Base-by-base conservation (phyloP, 2,329 filamentous ascomycete species). In the Fusarium foetens region DNA sequence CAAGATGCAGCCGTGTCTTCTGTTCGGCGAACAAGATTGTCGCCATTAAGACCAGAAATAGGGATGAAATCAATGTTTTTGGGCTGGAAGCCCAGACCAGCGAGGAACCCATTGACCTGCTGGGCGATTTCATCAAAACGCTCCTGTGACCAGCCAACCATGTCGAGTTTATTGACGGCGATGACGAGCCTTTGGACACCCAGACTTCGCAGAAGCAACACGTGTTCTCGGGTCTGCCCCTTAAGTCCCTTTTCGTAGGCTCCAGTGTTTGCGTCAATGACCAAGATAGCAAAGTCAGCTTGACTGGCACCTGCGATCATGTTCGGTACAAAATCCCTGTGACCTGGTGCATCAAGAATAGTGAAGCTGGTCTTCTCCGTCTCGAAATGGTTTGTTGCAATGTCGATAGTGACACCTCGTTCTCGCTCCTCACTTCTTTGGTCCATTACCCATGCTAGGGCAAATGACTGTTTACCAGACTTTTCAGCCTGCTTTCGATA, bases 281-380 rank as follows among this genome's bases (percentile, higher is more conserved):
- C 96, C 6, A 99, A 85, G 1, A 99, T 92, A 0, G 95, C 96
- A 81, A 98, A 96, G 80, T 99, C 96, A 14, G 96, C 97, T 82
- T 98, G 95, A 66, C 93, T 96, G 7, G 95, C 94, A 19, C 96
- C 96, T 5, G 95, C 95, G 80, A 99, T 98, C 96, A 99, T 99
- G 81, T 98, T 99, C 1, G 96, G 96, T 25, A 99, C 94, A 79
- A 98, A 99, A 80, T 99, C 96, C 68, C 91, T 89, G 81, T 99
- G 96, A 0, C 96, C 96, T 0, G 96, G 96, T 0, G 96, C 95
- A 80, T 99, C 96, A 8, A 99, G 87, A 49, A 99, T 97, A 3
- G 96, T 98, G 78, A 98, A 98, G 16, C 88, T 89, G 0, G 94
- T 96, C 57, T 88, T 92, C 3, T 93, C 91, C 0, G 97, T 99